Base-by-base conservation (phyloP, 169 alveolate genomes). In the Plasmodium fragile region DNA sequence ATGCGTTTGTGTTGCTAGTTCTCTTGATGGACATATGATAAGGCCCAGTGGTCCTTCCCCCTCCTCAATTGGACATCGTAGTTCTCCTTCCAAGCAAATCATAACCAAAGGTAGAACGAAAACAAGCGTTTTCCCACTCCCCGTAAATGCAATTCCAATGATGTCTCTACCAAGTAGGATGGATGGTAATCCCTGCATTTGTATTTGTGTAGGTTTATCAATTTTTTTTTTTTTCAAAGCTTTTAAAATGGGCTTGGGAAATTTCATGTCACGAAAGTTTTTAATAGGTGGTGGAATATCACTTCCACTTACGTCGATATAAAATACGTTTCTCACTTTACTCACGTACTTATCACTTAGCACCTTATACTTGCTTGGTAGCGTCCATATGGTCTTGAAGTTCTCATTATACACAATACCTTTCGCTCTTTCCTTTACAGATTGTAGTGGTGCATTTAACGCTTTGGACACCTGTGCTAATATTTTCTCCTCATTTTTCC, bases 11-110 rank as follows among this genome's bases (percentile, higher is more conserved):
- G 97, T 92, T 36, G 99, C 99, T 75, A 98, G 95, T 92, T 98
- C 99, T 18, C 99, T 97, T 4, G 99, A 97, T 11, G 99, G 99
- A 13, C 98, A 98, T 13, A 98, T 94, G 41, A 98, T 96, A 59
- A 98, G 96, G 8, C 98, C 98, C 55, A 96, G 96, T 6, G 99
- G 99, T 2, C 99, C 99, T 82, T 98, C 99, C 55, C 97, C 97
- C 25, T 94, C 92, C 81, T 77, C 91, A 30, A 97, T 87, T 32
- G 95, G 95, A 43, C 95, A 65, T 32, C 98, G 93, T 80, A 95
- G 32, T 81, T 98, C 99, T 70, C 96, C 96, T 85, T 98, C 99
- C 22, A 97, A 92, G 16, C 99, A 96, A 43, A 93, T 96, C 98
- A 98, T 96, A 28, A 98, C 92, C 98, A 98, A 93, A 1, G 99